Percentiles rank a stretch among this genome's conserved stretches.
Conservation (phyloP, 345 rosid species). For the Raphanus raphanistrum region DNA sequence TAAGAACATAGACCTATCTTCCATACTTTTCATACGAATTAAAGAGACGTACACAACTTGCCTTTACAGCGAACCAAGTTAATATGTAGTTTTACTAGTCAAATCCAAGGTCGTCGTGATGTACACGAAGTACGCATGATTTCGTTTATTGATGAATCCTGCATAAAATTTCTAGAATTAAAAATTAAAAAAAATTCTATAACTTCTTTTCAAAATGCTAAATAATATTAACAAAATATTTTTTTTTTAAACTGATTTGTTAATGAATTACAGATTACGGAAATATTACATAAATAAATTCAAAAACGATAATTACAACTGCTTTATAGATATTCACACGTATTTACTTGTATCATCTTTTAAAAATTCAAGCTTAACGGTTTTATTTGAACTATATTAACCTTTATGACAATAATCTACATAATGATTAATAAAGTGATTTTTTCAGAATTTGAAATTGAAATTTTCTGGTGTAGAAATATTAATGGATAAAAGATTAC, state of each 20-base stretch:
- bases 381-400: neutral
- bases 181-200: neutral
- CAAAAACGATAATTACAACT: neutral
- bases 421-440: neutral
- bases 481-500: neutral
- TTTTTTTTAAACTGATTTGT: neutral
- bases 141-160: neutral
- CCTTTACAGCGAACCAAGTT: neutral
- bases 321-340: neutral
- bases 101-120: neutral
- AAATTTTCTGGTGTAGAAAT: neutral
- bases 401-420: neutral
- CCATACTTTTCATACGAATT: neutral
- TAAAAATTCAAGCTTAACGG: neutral
- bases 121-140: neutral
- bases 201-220: too few relatives aligned
- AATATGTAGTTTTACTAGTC: neutral
- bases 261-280: neutral
- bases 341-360: neutral
- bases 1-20: neutral
- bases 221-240: too few relatives aligned
- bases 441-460: neutral
- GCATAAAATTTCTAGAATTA: neutral
- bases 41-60: neutral
- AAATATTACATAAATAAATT: neutral